A percentile compares a stretch with the other conserved stretches of the same genome.
Conservation (phyloP, 768 basidiomycete genomes). For the Lactifluus subvellereus region DNA sequence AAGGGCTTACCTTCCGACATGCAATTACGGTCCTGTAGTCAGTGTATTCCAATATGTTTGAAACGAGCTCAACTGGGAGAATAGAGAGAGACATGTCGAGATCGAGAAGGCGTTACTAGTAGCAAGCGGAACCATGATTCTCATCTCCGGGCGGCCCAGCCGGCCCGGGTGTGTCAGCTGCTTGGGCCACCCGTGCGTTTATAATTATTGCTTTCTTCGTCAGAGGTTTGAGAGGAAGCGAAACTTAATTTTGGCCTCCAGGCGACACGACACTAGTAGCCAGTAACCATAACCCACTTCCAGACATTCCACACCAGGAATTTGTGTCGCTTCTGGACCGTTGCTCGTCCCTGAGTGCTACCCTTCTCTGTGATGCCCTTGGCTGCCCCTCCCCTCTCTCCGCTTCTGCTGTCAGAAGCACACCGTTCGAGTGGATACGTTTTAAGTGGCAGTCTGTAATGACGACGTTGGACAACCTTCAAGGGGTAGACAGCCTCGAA, state of each 20-base stretch:
- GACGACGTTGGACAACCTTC: slow-evolving; percentile 72
- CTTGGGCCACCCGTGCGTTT: slow-evolving; percentile 68
- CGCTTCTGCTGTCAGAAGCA: slow-evolving; percentile 30
- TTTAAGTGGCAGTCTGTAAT: slow-evolving; percentile 78
- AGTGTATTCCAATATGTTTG: too few relatives aligned
- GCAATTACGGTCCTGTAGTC: too few relatives aligned
- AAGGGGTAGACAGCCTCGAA: slow-evolving; percentile 75
- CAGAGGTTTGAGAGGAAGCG: neutral
- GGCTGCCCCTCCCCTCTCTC: slow-evolving; percentile 20
- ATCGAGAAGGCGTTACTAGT: too few relatives aligned
- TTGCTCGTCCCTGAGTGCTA: slow-evolving; percentile 79
- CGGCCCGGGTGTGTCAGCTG: slow-evolving; percentile 56
- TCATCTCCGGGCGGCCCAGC: too few relatives aligned
- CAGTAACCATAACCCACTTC: slow-evolving; percentile 83
- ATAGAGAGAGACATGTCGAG: too few relatives aligned
- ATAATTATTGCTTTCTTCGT: neutral
- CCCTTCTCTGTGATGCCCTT: slow-evolving; percentile 31
- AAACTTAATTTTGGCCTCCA: slow-evolving; percentile 24
- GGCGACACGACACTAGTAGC: slow-evolving; percentile 45
- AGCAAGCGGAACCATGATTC: too few relatives aligned
- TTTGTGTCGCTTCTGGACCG: slow-evolving; percentile 75
- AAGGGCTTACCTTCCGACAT: too few relatives aligned
- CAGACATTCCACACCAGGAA: slow-evolving; percentile 82
- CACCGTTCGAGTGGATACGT: slow-evolving; percentile 84
- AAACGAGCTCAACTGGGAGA: too few relatives aligned